Evolutionary conservation across 225 moss, liverwort and hornwort genomes (phyloP).

Genomic region (Pleurozium schreberi): DNA sequence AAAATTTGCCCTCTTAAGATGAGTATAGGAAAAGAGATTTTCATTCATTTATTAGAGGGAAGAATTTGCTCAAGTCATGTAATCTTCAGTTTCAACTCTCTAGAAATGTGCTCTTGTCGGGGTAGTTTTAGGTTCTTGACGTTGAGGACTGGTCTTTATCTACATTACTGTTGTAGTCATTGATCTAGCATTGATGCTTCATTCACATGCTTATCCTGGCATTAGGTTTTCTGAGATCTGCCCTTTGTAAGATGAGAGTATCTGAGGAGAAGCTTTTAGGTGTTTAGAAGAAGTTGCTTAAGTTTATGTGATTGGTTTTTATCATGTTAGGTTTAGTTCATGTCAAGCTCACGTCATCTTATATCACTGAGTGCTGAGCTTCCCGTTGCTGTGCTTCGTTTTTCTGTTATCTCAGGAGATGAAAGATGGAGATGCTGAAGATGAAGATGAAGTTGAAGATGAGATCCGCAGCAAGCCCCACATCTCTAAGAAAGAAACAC

Average conservation of each 20-base stretch:
- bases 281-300: neutral
- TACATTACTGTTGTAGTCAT: neutral
- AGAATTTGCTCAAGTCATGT: neutral
- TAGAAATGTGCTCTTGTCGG: neutral
- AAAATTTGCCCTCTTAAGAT: neutral
- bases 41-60: neutral
- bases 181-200: neutral
- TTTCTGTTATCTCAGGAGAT: constrained; percentile 8
- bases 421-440: constrained; percentile 35
- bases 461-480: constrained; percentile 12
- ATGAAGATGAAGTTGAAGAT: constrained; percentile 8
- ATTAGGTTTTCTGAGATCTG: neutral
- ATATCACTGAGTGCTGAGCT: neutral
- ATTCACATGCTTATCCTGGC: neutral
- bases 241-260: neutral
- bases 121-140: neutral
- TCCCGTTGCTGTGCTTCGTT: neutral
- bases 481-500: constrained; percentile 20
- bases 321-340: neutral
- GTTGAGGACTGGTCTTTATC: neutral
- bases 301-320: neutral
- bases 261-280: neutral
- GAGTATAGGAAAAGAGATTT: neutral
- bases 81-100: neutral
- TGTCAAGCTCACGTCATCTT: neutral